Percentiles rank a stretch among this genome's conserved stretches.
phyloP scores from a whole-genome alignment of 805 yeast genomes.

The Schwanniomyces vanrijiae region DNA sequence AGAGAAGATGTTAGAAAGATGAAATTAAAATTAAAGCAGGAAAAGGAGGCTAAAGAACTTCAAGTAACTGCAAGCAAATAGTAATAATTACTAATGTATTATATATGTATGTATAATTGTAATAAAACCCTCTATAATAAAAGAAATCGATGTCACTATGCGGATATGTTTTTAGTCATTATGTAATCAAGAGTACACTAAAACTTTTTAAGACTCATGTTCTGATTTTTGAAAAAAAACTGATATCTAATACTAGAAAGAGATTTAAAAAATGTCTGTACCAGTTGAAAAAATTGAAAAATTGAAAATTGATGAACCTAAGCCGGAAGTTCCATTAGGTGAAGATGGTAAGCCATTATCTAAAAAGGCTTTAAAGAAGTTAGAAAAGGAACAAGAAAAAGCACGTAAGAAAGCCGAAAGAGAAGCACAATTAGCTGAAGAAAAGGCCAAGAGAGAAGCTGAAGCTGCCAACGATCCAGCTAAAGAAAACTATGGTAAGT shows the following conservation, averaged over 20 bases:
- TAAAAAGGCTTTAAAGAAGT: conserved; percentile 92
- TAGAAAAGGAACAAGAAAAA: conserved; percentile 90
- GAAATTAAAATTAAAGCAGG: conserved; percentile 22
- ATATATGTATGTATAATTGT: neutral
- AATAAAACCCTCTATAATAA: neutral
- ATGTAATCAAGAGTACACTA: neutral
- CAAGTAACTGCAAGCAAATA: neutral
- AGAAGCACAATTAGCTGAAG: conserved; percentile 83
- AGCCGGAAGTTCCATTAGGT: conserved; percentile 36
- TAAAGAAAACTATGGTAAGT: conserved; percentile 82
- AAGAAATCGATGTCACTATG: neutral
- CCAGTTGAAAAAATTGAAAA: conserved; percentile 24
- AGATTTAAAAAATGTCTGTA: conserved; percentile 17
- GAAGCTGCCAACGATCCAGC: conserved; percentile 78
- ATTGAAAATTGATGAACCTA: conserved; percentile 17
- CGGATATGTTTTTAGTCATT: neutral
- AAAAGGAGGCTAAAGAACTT: conserved; percentile 7
- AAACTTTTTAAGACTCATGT: neutral
- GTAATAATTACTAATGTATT: neutral
- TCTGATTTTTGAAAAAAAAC: neutral
- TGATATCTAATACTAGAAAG: neutral
- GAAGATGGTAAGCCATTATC: conserved; percentile 85
- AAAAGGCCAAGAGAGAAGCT: conserved; percentile 77
- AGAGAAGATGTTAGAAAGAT: conserved; percentile 25
- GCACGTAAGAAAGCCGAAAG: conserved; percentile 90